Evolutionary conservation across 1,284 basidiomycete genomes (phyloP).

Genomic region (Tremellales sp.): DNA sequence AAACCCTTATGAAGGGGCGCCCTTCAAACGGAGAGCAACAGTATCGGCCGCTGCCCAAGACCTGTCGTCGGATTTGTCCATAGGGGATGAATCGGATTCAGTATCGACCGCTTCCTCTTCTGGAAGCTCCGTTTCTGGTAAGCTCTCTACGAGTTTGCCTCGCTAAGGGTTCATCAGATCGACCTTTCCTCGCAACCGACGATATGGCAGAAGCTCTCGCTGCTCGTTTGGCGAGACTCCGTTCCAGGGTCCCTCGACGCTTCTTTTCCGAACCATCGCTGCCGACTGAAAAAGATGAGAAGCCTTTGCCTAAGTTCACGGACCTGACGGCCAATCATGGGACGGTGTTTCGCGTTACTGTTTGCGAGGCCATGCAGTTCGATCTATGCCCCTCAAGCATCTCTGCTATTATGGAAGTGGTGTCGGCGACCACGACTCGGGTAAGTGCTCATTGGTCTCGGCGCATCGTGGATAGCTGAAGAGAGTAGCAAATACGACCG

Average conservation of each 20-base stretch:
- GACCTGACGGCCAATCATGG: background rate
- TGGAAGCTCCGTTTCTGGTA: constrained; percentile 2
- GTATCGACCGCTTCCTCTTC: constrained; percentile 10
- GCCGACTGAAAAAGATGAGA: no score
- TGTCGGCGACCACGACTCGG: no score
- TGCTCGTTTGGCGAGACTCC: background rate
- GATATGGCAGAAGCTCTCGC: constrained; percentile 24
- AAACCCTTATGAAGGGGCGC: background rate
- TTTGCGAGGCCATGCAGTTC: background rate
- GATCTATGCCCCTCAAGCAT: no score
- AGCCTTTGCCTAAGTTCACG: no score
- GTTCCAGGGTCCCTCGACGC: background rate
- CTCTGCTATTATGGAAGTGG: no score
- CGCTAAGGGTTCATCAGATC: constrained; percentile 3
- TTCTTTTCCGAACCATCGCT: no score
- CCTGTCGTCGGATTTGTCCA: constrained; percentile 5
- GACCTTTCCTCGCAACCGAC: constrained; percentile 11
- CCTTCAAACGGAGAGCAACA: background rate
- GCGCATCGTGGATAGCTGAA: no score
- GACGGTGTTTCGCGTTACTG: background rate
- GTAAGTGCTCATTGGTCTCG: no score
- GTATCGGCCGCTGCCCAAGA: background rate
- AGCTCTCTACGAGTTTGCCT: background rate
- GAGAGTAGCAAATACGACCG: no score
- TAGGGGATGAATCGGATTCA: constrained; percentile 26